Evolutionary conservation across 129 eudicot genomes (phyloP), one percentile per base, ranked within the genome.

Genomic region (Escallonia herrerae): DNA sequence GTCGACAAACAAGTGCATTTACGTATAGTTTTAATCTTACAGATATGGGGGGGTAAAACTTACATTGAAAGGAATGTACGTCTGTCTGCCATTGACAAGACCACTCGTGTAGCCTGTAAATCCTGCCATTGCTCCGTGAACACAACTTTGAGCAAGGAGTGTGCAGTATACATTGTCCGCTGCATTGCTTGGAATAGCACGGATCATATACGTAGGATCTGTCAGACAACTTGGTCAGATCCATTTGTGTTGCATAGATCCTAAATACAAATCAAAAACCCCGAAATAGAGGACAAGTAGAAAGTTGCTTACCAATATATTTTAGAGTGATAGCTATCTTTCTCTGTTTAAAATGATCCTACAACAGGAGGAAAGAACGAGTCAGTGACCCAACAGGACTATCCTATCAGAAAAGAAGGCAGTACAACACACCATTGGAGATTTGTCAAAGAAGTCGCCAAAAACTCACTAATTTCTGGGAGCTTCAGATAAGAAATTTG

Each of bases 321-420:
- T 90, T 90, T 3, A 90, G 95, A 60, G 88, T 90, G 62, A 86
- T 84, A 11, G 79, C 56, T 82, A 77, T 67, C 69, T 79, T 81
- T 8, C 59, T 11, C 41, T 65, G 52, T 55, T 54, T 62, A 74
- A 90, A 90, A 72, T 90, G 78, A 63, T 66, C 87, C 97, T 90
- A 67, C 83, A 81, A 77, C 54, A 56, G 62, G 66, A 11, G 6
- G n/a, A 70, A 63, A 40, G 9, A 76, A 64, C 47, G 8, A 9
- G 47, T 67, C 14, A 71, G 67, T 52, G 8, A 47, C 62, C 65
- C 10, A 15, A 38, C 5, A 57, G 33, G 47, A 8, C 40, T 3
- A 8, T 41, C 8, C 37, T 12, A 14, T 33, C 12, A 3, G 14
- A 61, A 22, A 22, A 22, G 33, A 22, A 22, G 33, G 33, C 33